These are phyloP conservation scores for Cutaneotrichosporon daszewskae DNA, from an alignment of 1,284 basidiomycete genomes.

Conservation along the genomic window DNA sequence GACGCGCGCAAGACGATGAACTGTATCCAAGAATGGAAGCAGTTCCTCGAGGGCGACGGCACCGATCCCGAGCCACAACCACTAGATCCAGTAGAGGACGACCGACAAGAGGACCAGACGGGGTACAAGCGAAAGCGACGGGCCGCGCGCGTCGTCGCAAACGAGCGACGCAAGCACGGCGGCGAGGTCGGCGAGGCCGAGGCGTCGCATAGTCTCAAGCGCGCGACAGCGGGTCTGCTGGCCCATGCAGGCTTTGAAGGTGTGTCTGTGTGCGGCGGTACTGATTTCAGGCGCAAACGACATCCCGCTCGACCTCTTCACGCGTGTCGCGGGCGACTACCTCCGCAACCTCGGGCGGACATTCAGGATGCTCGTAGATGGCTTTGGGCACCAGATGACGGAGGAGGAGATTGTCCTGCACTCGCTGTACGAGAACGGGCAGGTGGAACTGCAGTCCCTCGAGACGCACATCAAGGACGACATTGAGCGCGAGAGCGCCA, in stretches of 20 bases:
- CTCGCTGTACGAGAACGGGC: conserved; percentile 79
- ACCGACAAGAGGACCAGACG: conserved; percentile 19
- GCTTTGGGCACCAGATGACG: conserved; percentile 69
- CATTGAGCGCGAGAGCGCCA: conserved; percentile 70
- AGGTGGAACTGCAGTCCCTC: conserved; percentile 65
- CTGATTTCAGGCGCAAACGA: conserved; percentile 49
- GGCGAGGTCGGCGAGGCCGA: conserved; percentile 41
- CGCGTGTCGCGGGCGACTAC: conserved; percentile 73
- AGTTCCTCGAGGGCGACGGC: conserved; percentile 34
- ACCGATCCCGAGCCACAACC: conserved; percentile 28
- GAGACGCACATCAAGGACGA: conserved; percentile 87
- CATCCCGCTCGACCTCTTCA: conserved; percentile 71
- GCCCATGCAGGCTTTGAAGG: conserved; percentile 89
- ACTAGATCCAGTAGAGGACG: conserved; percentile 16
- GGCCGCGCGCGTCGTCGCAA: conserved; percentile 20
- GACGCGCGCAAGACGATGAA: conserved; percentile 26
- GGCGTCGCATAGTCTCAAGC: conserved; percentile 35
- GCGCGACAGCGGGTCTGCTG: conserved; percentile 58
- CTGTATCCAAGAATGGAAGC: conserved; percentile 37
- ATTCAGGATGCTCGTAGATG: conserved; percentile 72
- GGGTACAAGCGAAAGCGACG: conserved; percentile 15
- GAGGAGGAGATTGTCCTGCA: conserved; percentile 83
- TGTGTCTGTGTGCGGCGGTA: conserved; percentile 40
- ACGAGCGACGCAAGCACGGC: conserved; percentile 24
- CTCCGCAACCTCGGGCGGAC: conserved; percentile 80